Evolutionary conservation across 2,329 filamentous ascomycete genomes (phyloP).

Genomic region (Calonectria leucothoes): DNA sequence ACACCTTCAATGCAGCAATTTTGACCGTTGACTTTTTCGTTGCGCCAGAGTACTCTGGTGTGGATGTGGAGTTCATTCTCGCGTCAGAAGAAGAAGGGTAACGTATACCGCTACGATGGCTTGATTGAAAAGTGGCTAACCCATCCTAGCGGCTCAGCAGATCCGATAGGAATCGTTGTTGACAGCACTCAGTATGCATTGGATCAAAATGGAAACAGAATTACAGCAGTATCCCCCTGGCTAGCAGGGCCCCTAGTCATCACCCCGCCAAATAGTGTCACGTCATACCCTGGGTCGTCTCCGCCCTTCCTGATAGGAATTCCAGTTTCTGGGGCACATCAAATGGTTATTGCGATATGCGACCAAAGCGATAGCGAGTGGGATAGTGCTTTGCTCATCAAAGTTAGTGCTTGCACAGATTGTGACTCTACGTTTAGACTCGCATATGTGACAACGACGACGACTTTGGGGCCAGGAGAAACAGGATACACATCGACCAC

Average conservation of each 20-base stretch:
- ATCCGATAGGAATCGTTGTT: constrained; percentile 18
- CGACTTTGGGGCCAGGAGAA: not conserved
- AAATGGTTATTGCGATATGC: constrained; percentile 27
- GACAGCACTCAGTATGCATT: not conserved
- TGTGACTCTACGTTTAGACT: not conserved
- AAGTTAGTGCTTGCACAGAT: constrained; percentile 12
- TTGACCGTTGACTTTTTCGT: constrained; percentile 16
- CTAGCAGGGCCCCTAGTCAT: constrained; percentile 6
- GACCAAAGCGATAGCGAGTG: constrained; percentile 6
- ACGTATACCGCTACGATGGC: not conserved
- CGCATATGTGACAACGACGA: constrained; percentile 15
- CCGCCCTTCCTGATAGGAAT: constrained; percentile 20
- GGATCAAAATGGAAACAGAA: not conserved
- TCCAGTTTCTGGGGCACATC: not conserved
- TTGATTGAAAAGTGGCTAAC: not conserved
- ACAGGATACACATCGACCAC: constrained; percentile 17
- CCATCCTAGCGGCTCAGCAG: not conserved
- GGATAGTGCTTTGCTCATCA: constrained; percentile 23
- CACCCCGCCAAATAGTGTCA: constrained; percentile 17
- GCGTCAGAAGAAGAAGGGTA: constrained; percentile 29
- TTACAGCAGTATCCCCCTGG: constrained; percentile 3
- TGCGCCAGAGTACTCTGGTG: not conserved
- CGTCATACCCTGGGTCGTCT: constrained; percentile 18
- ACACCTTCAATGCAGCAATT: constrained; percentile 17
- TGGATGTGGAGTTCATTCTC: constrained; percentile 23